Conservation (phyloP, 2,329 filamentous ascomycete genomes). For the Fusarium keratoplasticum region DNA sequence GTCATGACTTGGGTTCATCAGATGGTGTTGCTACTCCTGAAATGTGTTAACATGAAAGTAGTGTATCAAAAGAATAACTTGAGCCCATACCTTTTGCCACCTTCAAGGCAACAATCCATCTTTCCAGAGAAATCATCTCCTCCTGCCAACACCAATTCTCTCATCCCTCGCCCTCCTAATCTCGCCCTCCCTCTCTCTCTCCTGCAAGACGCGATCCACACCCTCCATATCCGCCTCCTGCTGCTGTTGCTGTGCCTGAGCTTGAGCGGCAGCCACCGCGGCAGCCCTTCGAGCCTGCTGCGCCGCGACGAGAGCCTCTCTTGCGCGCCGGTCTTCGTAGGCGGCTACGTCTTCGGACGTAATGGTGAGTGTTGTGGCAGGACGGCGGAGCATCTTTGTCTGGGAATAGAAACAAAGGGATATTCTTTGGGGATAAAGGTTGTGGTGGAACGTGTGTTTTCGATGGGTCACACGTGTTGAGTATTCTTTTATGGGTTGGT, state of each 20-base stretch:
- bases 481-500: neutral
- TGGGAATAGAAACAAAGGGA: neutral
- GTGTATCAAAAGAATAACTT: neutral
- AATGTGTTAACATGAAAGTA: neutral
- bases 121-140: conserved; percentile 15
- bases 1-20: neutral
- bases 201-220: conserved; percentile 41
- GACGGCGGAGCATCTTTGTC: conserved; percentile 70
- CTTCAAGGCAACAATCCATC: neutral
- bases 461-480: neutral
- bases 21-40: neutral
- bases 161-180: conserved; percentile 51
- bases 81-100: neutral
- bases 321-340: conserved; percentile 73
- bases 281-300: conserved; percentile 47
- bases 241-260: conserved; percentile 10
- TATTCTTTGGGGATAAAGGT: neutral
- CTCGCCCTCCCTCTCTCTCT: conserved; percentile 43
- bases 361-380: conserved; percentile 74
- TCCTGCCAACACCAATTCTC: conserved; percentile 51
- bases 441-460: neutral
- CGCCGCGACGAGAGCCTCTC: conserved; percentile 51
- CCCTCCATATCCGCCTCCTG: conserved; percentile 44
- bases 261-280: conserved; percentile 35
- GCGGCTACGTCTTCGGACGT: conserved; percentile 77